Evolutionary conservation across 805 yeast genomes (phyloP), one percentile per base, ranked within the genome.

Genomic region (Saccharomycopsis sp.): DNA sequence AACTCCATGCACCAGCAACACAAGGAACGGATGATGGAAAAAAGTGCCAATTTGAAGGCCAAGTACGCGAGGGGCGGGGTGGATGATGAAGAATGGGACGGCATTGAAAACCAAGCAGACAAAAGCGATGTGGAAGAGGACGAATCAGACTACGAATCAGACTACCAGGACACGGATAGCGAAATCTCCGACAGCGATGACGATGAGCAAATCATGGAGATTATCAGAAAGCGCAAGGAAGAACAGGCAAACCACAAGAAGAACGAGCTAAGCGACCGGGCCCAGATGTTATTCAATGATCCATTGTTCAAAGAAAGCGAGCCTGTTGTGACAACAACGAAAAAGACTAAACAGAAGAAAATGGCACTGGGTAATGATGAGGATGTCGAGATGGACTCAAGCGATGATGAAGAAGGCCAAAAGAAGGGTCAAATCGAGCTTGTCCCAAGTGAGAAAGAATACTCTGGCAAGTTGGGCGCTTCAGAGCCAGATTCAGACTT

Each of bases 51-150:
- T 36, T 69, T 67, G 52, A 69, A 73, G 50, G 87, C 89, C 18
- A 81, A 77, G 54, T 66, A 68, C 53, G 77, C 80, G 26, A 72
- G 92, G 60, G 88, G 85, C 27, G 87, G 78, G 50, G 82, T 67
- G 39, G 77, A 76, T 51, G 92, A 80, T 49, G 85, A 75, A 42
- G 73, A 70, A 37, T 83, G 92, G 92, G 80, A 77, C 34, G 92
- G 92, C 47, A 77, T 83, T 43, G 57, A 65, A 25, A 77, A 71
- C 12, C 69, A 68, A 30, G 64, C 61, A 10, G 60, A 60, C 19
- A 67, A 59, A 25, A 58, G 54, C 5, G 33, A 49, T 26, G 34
- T 21, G 4, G 42, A 41, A 8, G 22, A 36, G 16, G 45, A 46
- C 18, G 64, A 61, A 31, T 60, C 61, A 32, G 69, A 64, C 35